Percentiles rank a stretch among this genome's conserved stretches.
Conservation (phyloP, 1,139 yeast genomes). For the Arxiozyma telluris region DNA sequence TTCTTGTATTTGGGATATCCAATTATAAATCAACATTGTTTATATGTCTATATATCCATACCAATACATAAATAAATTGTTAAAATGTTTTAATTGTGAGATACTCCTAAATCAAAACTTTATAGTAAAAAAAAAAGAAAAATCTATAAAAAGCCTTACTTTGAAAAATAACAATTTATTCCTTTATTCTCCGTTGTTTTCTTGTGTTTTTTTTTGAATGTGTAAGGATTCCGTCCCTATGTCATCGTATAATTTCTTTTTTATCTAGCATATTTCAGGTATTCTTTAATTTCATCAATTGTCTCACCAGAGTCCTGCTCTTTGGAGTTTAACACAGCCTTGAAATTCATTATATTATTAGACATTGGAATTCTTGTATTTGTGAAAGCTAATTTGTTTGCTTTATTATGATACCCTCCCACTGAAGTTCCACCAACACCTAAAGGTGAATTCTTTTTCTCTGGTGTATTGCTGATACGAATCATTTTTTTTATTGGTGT, state of each 20-base stretch:
- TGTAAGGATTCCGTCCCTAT: too few relatives aligned
- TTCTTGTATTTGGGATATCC: constrained; percentile 44
- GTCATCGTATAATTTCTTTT: neutral
- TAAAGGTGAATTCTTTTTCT: constrained; percentile 1
- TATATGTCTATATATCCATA: neutral
- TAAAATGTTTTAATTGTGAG: neutral
- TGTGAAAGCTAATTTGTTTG: neutral
- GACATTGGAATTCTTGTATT: constrained; percentile 5
- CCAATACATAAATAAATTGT: neutral
- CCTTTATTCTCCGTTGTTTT: neutral
- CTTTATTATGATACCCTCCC: neutral
- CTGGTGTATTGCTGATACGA: constrained; percentile 16
- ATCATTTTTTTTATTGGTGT: constrained; percentile 20
- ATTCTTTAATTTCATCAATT: constrained; percentile 15
- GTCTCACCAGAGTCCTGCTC: constrained; percentile 7
- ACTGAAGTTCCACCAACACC: neutral
- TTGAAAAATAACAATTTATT: neutral
- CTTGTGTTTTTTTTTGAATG: too few relatives aligned
- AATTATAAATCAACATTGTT: constrained; percentile 5
- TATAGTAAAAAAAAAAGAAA: too few relatives aligned
- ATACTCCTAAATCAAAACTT: neutral
- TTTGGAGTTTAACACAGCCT: neutral
- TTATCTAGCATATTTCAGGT: constrained; percentile 12
- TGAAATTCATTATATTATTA: constrained; percentile 6
- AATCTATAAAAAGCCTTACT: neutral